phyloP scores from a whole-genome alignment of 495 filamentous ascomycete genomes.

The Emericellopsis terricola region DNA sequence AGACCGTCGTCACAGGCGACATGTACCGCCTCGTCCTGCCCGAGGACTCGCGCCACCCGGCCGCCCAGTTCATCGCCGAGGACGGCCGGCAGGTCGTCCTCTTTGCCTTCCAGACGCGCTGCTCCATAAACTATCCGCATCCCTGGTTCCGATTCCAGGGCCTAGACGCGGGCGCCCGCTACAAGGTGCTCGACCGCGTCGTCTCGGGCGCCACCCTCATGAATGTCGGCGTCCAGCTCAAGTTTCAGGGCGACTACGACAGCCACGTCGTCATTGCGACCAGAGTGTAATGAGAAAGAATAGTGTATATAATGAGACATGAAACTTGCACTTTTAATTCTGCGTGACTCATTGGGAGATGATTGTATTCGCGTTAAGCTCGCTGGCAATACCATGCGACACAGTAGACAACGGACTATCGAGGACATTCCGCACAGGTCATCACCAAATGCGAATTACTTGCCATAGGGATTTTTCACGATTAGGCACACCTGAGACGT shows the following conservation, averaged over 20 bases:
- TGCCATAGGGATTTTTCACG: no score
- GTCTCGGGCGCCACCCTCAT: constrained; percentile 29
- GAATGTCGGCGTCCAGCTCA: constrained; percentile 26
- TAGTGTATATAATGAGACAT: no score
- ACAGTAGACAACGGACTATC: no score
- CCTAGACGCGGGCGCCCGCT: constrained; percentile 23
- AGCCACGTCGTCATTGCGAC: constrained; percentile 25
- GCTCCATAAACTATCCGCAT: constrained; percentile 22
- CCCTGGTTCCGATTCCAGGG: constrained; percentile 27
- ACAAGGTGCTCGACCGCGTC: constrained; percentile 21
- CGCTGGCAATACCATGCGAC: no score
- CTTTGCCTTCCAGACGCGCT: constrained; percentile 30
- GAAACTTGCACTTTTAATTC: no score
- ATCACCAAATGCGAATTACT: no score
- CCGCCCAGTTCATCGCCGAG: constrained; percentile 29
- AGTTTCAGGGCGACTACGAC: constrained; percentile 18
- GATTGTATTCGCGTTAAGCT: no score
- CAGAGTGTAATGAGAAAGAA: no score
- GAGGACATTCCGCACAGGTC: no score
- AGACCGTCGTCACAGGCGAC: constrained; percentile 29
- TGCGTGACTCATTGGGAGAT: no score
- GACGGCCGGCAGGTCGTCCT: constrained; percentile 23
- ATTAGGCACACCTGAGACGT: no score
- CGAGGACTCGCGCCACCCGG: constrained; percentile 36
- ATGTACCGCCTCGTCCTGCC: constrained; percentile 32